Base-by-base conservation (phyloP, 2,329 filamentous ascomycete species). In the Cladosporium velox region DNA sequence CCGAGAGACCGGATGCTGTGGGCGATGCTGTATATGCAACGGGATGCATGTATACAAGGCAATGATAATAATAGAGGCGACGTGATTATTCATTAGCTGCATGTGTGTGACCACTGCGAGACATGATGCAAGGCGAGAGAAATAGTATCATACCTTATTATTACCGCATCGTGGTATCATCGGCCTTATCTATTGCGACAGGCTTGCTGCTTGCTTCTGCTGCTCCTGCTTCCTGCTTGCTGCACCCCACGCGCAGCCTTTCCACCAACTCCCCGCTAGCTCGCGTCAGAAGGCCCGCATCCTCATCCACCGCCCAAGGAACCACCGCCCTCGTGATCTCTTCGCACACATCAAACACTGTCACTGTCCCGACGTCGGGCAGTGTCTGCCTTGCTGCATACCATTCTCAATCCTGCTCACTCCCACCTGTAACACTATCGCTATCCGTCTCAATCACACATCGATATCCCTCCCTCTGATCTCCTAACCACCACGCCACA, bases 181-280 rank as follows among this genome's bases (percentile, higher is more conserved):
- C 60, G 26, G 24, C 51, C 61, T 57, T 64, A 64, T 64, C 51
- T 57, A 64, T 64, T 35, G 61, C 51, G 51, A 41, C 61, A 64
- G 10, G 18, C 41, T 4, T 47, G n/a, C 41, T 47, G 24, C 49
- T 18, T 30, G 49, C 49, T 52, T 52, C 49, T 52, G 30, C 49
- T 52, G 34, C 34, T 51, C 28, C 26, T 26, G 26, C 44, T 34
- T 44, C 47, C 44, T 30, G 30, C 28, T 34, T 34, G 28, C 32
- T 15, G 26, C 28, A 35, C 30, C 54, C 18, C 55, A 26, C 21
- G 35, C 35, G 41, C n/a, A 47, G 38, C 32, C 26, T 44, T 32
- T 35, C 38, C 30, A 47, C 49, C 52, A 55, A 55, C 52, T 55
- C 35, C 49, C 51, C 49, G 18, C 49, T 57, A 54, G 35, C 61